A percentile compares a stretch with the other conserved stretches of the same genome.
Evolutionary conservation across 202 grass and related monocot species (phyloP).

Genomic region (Saccharum hybrid): DNA sequence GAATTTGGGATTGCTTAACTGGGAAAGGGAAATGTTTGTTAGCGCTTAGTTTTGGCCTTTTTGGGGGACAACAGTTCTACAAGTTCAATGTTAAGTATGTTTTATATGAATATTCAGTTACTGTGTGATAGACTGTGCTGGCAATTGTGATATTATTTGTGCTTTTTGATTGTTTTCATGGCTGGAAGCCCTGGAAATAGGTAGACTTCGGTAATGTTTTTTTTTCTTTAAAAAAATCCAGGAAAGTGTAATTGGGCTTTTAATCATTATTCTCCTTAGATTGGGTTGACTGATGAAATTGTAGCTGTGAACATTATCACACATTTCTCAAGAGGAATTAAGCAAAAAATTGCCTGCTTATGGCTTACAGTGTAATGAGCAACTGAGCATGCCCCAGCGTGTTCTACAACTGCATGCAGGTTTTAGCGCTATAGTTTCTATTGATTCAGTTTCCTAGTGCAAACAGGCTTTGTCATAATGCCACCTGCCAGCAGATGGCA

Average conservation of each 20-base stretch:
- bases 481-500: neutral
- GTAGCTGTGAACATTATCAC: neutral
- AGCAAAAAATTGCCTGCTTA: neutral
- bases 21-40: neutral
- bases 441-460: neutral
- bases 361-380: slow-evolving; percentile 10
- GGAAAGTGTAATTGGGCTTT: neutral
- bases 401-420: slow-evolving; percentile 15
- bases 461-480: neutral
- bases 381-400: slow-evolving; percentile 8
- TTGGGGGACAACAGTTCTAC: neutral
- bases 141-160: neutral
- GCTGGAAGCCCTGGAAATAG: neutral
- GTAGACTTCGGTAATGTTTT: neutral
- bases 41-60: slow-evolving; percentile 9
- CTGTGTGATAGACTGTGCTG: neutral
- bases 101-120: neutral
- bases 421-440: neutral
- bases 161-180: neutral
- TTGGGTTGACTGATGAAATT: neutral
- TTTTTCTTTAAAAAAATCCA: too few relatives aligned
- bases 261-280: neutral
- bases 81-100: neutral
- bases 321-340: neutral
- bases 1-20: neutral